Evolutionary conservation across 148 eudicot species (phyloP).

Genomic region (Rhododendron mucronatum): DNA sequence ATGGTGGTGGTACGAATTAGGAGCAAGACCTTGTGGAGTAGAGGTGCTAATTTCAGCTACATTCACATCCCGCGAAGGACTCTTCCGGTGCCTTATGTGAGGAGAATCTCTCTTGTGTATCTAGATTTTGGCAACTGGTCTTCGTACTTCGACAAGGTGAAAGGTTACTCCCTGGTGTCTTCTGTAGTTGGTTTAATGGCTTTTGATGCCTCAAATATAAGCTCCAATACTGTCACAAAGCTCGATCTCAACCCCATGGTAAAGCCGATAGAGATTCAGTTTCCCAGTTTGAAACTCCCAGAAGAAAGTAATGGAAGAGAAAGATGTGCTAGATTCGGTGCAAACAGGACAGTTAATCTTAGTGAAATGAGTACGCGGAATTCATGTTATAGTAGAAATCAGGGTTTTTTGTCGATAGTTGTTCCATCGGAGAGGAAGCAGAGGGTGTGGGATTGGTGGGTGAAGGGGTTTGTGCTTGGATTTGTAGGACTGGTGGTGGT

Average conservation of each 20-base stretch:
- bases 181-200: slow-evolving; percentile 33
- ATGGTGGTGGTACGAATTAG: slow-evolving; percentile 22
- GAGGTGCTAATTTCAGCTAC: slow-evolving; percentile 33
- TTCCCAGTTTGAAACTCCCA: slow-evolving; percentile 2
- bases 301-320: not conserved
- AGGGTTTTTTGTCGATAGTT: slow-evolving; percentile 32
- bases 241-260: slow-evolving; percentile 22
- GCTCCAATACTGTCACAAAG: slow-evolving; percentile 11
- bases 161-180: slow-evolving; percentile 27
- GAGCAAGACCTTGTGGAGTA: slow-evolving; percentile 34
- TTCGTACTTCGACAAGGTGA: slow-evolving; percentile 20
- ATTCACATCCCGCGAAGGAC: slow-evolving; percentile 35
- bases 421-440: slow-evolving; percentile 20
- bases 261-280: slow-evolving; percentile 18
- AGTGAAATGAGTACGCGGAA: slow-evolving; percentile 12
- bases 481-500: slow-evolving; percentile 10
- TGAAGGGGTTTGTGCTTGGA: slow-evolving; percentile 23
- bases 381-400: slow-evolving; percentile 22
- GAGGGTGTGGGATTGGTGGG: slow-evolving; percentile 8
- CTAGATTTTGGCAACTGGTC: slow-evolving; percentile 44
- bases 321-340: slow-evolving; percentile 29
- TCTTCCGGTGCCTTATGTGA: slow-evolving; percentile 33
- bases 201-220: slow-evolving; percentile 31
- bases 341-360: slow-evolving; percentile 16
- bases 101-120: slow-evolving; percentile 26